Evolutionary conservation across 2,329 filamentous ascomycete genomes (phyloP).

Genomic region (Colletotrichum destructivum): DNA sequence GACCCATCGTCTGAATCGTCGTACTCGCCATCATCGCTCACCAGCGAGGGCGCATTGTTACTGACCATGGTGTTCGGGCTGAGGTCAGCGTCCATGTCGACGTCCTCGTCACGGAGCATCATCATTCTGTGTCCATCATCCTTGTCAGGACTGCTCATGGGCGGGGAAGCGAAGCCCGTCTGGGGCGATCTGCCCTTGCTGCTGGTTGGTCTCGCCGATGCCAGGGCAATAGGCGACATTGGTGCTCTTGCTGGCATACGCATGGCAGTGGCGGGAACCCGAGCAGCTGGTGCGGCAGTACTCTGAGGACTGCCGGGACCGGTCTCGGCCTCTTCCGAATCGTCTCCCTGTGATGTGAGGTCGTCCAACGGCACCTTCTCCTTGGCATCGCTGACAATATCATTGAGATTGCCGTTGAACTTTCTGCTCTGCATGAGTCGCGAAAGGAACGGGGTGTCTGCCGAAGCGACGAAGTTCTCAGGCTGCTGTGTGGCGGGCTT

Average conservation of each 20-base stretch:
- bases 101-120: conserved; percentile 60
- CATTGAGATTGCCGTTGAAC: conserved; percentile 71
- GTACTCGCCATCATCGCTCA: conserved; percentile 86
- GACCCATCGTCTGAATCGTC: conserved; percentile 79
- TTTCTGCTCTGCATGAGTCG: conserved; percentile 74
- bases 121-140: conserved; percentile 52
- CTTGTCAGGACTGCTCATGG: conserved; percentile 44
- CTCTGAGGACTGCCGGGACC: conserved; percentile 46
- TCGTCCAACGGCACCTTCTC: conserved; percentile 67
- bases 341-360: conserved; percentile 65
- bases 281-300: conserved; percentile 50
- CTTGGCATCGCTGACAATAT: conserved; percentile 73
- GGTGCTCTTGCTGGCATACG: conserved; percentile 72
- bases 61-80: conserved; percentile 80
- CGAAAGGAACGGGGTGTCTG: conserved; percentile 77
- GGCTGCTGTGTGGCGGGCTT: conserved; percentile 47
- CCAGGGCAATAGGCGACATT: conserved; percentile 63
- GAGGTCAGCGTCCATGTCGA: conserved; percentile 73
- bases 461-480: conserved; percentile 65
- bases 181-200: conserved; percentile 67
- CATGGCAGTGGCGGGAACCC: conserved; percentile 55
- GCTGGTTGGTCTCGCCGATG: conserved; percentile 66
- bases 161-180: conserved; percentile 57
- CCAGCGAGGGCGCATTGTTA: conserved; percentile 84
- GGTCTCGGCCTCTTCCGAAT: conserved; percentile 67